Evolutionary conservation across 257 asterid species (phyloP), one percentile per base, ranked within the genome.

Genomic region (Fraxinus cuspidata): DNA sequence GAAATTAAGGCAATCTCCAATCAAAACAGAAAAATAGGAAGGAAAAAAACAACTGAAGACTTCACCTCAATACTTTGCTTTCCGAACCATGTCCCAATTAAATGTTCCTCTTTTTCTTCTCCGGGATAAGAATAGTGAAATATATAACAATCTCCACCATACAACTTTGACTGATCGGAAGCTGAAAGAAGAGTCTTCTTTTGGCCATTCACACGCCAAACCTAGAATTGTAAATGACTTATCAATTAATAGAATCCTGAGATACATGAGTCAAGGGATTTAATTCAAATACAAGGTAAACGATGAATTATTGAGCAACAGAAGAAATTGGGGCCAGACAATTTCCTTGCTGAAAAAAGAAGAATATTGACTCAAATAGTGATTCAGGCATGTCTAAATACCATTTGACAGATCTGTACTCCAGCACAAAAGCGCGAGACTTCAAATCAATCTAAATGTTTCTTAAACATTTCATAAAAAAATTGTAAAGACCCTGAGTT

Each of bases 31-130:
- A 58, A 4, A 44, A 29, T 21, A 76, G 66, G 15, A 58, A 58
- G 47, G 71, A 37, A 28, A 76, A 56, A 77, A 44, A 71, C 70
- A 78, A 25, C 77, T 32, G 70, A 74, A 53, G 72, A 78, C 73
- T 78, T 84, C 81, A 96, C 99, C 97, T 91, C 91, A 63, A 91
- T 85, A 84, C 97, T 96, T 70, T 86, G 92, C 85, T 89, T 92
- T 58, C 99, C 99, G 37, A 94, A 84, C 99, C 99, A 96, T 32
- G 99, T 96, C 79, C 99, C 99, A 19, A 96, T 86, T 27, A 96
- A 90, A 76, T 83, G 83, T 68, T 96, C 99, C 74, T 96, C 99
- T 49, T 87, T 96, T 70, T 91, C 97, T 69, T 96, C 98, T 77
- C 97, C 99, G 7, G 99, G 87, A 85, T 90, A 96, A 76, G 97